phyloP scores from a whole-genome alignment of 2,329 filamentous ascomycete species.

The Alternaria brassicae region DNA sequence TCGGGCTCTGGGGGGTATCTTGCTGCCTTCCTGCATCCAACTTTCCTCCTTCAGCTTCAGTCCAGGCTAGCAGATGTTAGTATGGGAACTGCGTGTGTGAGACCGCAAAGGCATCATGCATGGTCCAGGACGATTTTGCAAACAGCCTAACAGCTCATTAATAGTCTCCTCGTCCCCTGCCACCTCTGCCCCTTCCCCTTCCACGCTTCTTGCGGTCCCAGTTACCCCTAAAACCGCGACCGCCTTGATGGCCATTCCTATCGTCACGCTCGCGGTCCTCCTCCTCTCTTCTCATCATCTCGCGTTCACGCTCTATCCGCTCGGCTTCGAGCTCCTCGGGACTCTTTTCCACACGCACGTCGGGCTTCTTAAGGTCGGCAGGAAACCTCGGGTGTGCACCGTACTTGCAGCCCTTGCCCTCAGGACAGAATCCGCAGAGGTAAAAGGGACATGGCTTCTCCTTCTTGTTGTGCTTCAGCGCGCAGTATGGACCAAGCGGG shows the following conservation, averaged over 20 bases:
- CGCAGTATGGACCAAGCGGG: conserved; percentile 83
- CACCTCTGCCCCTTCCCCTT: conserved; percentile 31
- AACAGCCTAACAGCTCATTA: neutral
- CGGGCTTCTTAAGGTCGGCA: conserved; percentile 68
- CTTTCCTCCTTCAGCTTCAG: neutral
- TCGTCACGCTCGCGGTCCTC: conserved; percentile 51
- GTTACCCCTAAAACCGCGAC: conserved; percentile 41
- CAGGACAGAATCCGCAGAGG: conserved; percentile 92
- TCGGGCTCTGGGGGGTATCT: neutral
- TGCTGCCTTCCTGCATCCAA: neutral
- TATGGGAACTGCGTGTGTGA: neutral
- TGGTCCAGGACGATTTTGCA: neutral
- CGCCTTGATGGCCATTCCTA: conserved; percentile 40
- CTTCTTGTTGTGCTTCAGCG: conserved; percentile 86
- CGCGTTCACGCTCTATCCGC: conserved; percentile 57
- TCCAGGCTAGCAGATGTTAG: neutral
- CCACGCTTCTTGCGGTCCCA: conserved; percentile 47
- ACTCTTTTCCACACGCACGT: conserved; percentile 72
- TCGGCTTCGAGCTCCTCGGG: conserved; percentile 71
- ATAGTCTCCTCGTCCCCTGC: conserved; percentile 33
- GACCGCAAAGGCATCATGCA: neutral
- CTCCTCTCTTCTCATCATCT: conserved; percentile 53
- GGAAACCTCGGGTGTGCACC: conserved; percentile 86
- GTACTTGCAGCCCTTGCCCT: conserved; percentile 76
- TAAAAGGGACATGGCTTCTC: conserved; percentile 80